Base-by-base conservation (phyloP, 768 basidiomycete genomes). In the Gloeophyllum trabeum region DNA sequence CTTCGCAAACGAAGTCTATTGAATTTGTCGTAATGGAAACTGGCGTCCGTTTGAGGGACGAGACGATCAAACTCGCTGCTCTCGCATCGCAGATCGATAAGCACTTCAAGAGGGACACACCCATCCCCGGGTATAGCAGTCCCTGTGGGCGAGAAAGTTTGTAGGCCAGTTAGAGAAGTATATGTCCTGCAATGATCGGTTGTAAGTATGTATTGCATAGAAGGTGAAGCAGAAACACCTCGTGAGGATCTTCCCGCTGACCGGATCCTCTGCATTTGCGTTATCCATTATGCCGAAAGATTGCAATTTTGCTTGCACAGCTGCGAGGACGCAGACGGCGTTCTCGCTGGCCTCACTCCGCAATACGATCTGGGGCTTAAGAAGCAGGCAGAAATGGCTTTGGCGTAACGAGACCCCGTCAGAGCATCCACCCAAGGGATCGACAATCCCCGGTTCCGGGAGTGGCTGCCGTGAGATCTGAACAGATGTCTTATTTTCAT, bases 1-100 rank as follows among this genome's bases (percentile, higher is more conserved):
- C 80, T 88, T 35, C 81, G 80, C 40, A 92, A 63, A 25, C 93
- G 80, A 6, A 96, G 71, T 32, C 83, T 81, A 61, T 98, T 98
- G 66, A 94, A 94, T 57, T 88, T 91, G 69, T 97, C 93, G 56
- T 92, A 90, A 37, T 80, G 83, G 46, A 94, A 76, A 3, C 72
- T 78, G 1, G 85, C 86, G 44, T 87, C 78, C 0, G 92, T 89
- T 58, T 89, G 86, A 2, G 89, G 85, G 4, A 97, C 85, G 28
- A 98, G 70, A 2, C 90, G 82, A 52, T 94, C 89, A 57, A 94
- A 94, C 39, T 77, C 77, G 38, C 69, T 67, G 46, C 78, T 83
- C 61, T 92, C 86, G 54, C 84, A 85, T 35, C 81, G 75, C 40
- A 80, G 71, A 61, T 97, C 91, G 43, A 94, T 76, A 40, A 93